phyloP scores from a whole-genome alignment of 2,329 filamentous ascomycete genomes.

The Hymenoscyphus linearis region DNA sequence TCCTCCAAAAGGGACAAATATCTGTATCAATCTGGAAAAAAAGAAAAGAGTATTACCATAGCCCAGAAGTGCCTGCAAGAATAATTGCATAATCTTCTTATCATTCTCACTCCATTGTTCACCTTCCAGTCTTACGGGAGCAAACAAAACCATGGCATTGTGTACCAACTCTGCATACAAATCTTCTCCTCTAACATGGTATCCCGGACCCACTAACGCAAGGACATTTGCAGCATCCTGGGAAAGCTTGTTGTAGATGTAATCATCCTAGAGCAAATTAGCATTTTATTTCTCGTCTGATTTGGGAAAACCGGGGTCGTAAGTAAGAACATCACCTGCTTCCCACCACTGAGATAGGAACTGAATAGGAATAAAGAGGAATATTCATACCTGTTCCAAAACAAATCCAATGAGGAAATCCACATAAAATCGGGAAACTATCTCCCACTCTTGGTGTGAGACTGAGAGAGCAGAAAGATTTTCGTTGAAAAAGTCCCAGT shows the following conservation, averaged over 20 bases:
- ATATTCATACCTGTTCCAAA: too few relatives aligned
- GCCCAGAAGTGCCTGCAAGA: not conserved
- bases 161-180: not conserved
- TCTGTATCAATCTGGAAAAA: not conserved
- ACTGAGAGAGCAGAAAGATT: not conserved
- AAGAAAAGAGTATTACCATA: not conserved
- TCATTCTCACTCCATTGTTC: not conserved
- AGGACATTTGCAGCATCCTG: not conserved
- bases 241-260: not conserved
- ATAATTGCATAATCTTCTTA: not conserved
- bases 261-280: not conserved
- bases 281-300: too few relatives aligned
- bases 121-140: not conserved
- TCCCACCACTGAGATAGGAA: too few relatives aligned
- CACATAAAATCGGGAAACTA: not conserved
- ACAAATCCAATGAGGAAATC: not conserved
- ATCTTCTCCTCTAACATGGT: not conserved
- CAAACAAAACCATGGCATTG: not conserved
- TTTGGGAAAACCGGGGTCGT: not conserved
- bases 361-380: too few relatives aligned
- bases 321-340: too few relatives aligned
- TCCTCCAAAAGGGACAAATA: not conserved
- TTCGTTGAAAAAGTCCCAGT: not conserved
- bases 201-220: not conserved
- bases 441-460: not conserved